A percentile compares a stretch with the other conserved stretches of the same genome.
Evolutionary conservation across 495 filamentous ascomycete genomes (phyloP).

Genomic region (Lasiosphaeria ovina): DNA sequence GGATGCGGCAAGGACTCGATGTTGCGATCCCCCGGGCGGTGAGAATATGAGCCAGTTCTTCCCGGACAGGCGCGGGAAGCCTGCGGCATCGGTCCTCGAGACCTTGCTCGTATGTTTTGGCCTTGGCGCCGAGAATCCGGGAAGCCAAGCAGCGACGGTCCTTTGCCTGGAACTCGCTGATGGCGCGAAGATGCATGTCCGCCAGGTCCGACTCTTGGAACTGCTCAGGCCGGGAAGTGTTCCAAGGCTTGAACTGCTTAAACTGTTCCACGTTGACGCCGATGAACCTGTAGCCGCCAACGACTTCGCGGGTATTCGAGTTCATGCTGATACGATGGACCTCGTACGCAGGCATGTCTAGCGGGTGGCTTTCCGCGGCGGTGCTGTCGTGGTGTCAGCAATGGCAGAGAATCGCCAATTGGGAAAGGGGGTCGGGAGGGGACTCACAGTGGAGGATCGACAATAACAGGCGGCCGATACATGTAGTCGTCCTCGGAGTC

Average conservation of each 20-base stretch:
- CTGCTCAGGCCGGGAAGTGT: background rate
- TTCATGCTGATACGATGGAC: constrained; percentile 3
- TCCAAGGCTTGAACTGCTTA: background rate
- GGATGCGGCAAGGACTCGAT: constrained; percentile 19
- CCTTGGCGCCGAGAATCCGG: constrained; percentile 14
- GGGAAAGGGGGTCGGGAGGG: background rate
- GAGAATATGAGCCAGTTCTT: constrained; percentile 17
- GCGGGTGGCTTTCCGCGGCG: constrained; percentile 6
- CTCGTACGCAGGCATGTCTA: constrained; percentile 14
- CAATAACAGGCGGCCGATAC: background rate
- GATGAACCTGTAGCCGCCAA: background rate
- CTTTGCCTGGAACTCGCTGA: constrained; percentile 20
- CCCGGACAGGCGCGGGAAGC: constrained; percentile 13
- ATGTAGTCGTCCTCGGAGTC: background rate
- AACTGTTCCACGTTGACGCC: constrained; percentile 4
- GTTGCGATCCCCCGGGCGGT: constrained; percentile 10
- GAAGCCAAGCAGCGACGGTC: constrained; percentile 20
- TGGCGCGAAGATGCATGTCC: constrained; percentile 17
- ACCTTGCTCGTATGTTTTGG: constrained; percentile 28
- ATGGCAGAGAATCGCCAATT: background rate
- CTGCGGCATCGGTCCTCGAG: constrained; percentile 23
- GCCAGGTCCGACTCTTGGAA: constrained; percentile 20
- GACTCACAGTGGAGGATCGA: background rate
- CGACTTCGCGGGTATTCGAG: background rate
- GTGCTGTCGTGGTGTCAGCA: background rate